Conservation (phyloP, 495 filamentous ascomycete genomes). For the Aspergillus cavernicola region DNA sequence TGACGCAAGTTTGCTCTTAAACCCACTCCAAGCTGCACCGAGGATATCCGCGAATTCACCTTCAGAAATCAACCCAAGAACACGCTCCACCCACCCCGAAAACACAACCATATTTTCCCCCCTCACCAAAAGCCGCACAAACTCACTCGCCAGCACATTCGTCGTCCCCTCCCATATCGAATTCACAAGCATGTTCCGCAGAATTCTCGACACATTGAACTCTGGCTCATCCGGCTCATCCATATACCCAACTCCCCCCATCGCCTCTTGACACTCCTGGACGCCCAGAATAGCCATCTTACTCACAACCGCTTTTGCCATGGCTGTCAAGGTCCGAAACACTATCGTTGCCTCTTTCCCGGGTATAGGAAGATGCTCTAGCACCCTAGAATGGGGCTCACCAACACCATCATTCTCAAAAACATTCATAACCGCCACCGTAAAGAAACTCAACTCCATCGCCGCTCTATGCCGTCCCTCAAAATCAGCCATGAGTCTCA, state of each 20-base stretch:
- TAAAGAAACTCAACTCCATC: constrained; percentile 60
- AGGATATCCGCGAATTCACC: background rate
- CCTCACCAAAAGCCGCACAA: constrained; percentile 53
- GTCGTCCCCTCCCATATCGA: constrained; percentile 78
- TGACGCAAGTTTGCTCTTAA: constrained; percentile 14
- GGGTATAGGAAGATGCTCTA: constrained; percentile 23
- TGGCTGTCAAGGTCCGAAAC: constrained; percentile 60
- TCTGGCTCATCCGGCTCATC: constrained; percentile 48
- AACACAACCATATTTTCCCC: constrained; percentile 38
- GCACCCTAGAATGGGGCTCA: constrained; percentile 11
- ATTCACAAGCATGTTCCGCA: constrained; percentile 61
- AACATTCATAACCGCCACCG: constrained; percentile 53
- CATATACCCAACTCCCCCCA: constrained; percentile 76
- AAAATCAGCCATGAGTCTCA: constrained; percentile 55
- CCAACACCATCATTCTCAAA: constrained; percentile 41
- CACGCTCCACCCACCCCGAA: constrained; percentile 18
- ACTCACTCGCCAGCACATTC: constrained; percentile 62
- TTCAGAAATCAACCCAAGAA: constrained; percentile 3
- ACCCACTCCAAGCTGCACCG: background rate
- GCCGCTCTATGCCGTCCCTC: constrained; percentile 52
- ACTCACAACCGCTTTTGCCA: constrained; percentile 62
- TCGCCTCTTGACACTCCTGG: constrained; percentile 62
- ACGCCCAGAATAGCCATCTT: constrained; percentile 52
- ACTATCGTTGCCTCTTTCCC: constrained; percentile 40
- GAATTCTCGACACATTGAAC: constrained; percentile 61